Evolutionary conservation across 768 basidiomycete genomes (phyloP), one percentile per base, ranked within the genome.

Genomic region (Rhizopogon vesiculosus): DNA sequence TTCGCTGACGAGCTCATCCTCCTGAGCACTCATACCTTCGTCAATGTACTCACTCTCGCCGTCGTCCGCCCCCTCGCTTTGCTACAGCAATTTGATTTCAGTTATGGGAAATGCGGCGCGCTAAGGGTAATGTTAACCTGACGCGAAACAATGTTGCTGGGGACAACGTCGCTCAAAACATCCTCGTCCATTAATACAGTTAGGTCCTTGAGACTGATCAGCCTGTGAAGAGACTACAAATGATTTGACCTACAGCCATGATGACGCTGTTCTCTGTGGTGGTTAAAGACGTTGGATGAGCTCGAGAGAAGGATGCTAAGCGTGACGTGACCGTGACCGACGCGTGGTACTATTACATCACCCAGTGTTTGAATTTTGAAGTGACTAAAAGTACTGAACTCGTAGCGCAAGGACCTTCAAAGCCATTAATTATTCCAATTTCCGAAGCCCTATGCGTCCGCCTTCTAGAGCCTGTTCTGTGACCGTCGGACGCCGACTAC

Each of bases 61-160:
- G 22, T 82, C 86, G 35, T 90, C 87, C 0, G 74, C 82, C 0
- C 87, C 84, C 62, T 87, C 85, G 61, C 89, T 91, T 44, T 77
- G 72, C 78, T 82, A 54, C 40, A 33, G 28, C 46, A 76, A 72
- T 78, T 76, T 42, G 56, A 44, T 52, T 49, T 41, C 48, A 59
- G 45, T 42, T 45, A 15, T 53, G 38, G 61, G 25, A 54, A 56
- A 54, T 42, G 53, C 52, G 54, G 51, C 60, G 9, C 13, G 25
- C 18, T 16, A 15, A 28, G 33, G 9, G 12, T 13, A 38, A 28
- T 40, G 68, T 78, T 56, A 64, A 88, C 92, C 76, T 91, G 89
- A 64, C 93, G 83, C 54, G 92, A 94, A 45, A 94, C 86, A 59
- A 95, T 92, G 67, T 93, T 91, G 68, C 87, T 89, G 2, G 93